phyloP scores from a whole-genome alignment of 192 early-diverging fungal species.

The Coemansia umbellata region DNA sequence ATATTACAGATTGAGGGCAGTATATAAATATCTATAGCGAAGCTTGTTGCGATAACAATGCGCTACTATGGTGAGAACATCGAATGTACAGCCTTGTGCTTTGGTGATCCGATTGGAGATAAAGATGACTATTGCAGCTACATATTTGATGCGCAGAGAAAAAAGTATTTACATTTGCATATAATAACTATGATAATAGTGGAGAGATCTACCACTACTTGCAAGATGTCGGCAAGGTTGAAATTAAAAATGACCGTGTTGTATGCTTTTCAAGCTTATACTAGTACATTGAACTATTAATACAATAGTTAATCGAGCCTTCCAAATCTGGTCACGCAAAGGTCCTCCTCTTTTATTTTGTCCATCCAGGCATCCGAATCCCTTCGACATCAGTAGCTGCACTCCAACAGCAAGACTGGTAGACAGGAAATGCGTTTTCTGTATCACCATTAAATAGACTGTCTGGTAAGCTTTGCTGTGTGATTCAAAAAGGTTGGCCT shows the following conservation, averaged over 20 bases:
- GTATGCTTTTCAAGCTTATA: constrained; percentile 65
- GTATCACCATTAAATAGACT: not conserved
- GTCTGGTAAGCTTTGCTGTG: not conserved
- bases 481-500: not conserved
- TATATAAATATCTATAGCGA: constrained; percentile 65
- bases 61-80: constrained; percentile 68
- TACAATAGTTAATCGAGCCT: constrained; percentile 53
- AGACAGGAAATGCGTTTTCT: not conserved
- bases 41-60: constrained; percentile 65
- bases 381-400: constrained; percentile 55
- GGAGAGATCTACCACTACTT: not conserved
- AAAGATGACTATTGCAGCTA: not conserved
- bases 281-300: constrained; percentile 58
- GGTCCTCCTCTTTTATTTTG: constrained; percentile 63
- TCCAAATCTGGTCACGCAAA: constrained; percentile 56
- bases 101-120: constrained; percentile 31
- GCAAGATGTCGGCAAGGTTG: constrained; percentile 41
- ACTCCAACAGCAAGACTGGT: constrained; percentile 56
- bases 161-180: not conserved
- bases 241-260: constrained; percentile 47
- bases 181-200: constrained; percentile 27
- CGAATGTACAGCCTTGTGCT: constrained; percentile 50
- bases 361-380: constrained; percentile 54
- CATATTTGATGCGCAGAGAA: not conserved
- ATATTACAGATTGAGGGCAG: constrained; percentile 57